phyloP scores from a whole-genome alignment of 2,329 filamentous ascomycete genomes.

The Botryotinia convoluta region DNA sequence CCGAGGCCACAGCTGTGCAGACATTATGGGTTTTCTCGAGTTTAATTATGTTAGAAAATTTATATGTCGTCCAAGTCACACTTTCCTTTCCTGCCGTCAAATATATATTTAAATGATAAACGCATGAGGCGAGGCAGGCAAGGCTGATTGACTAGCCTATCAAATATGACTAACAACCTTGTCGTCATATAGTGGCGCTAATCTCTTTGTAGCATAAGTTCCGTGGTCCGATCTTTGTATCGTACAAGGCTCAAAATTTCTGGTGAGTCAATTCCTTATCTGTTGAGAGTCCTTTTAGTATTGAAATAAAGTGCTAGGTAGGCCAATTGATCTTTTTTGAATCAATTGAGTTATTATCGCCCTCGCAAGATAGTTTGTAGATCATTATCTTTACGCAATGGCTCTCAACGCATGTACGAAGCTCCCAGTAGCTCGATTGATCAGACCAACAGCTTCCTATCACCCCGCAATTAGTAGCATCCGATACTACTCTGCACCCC shows the following conservation, averaged over 20 bases:
- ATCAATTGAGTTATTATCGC: background rate
- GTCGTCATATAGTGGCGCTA: background rate
- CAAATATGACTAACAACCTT: background rate
- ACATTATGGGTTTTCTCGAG: background rate
- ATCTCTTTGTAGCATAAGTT: slow-evolving; percentile 6
- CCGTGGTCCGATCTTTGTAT: slow-evolving; percentile 13
- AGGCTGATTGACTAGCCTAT: slow-evolving; percentile 12
- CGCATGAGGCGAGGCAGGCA: background rate
- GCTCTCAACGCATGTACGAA: slow-evolving; percentile 31
- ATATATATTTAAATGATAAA: background rate
- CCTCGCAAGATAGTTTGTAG: background rate
- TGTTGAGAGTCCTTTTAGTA: background rate
- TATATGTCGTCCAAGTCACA: background rate
- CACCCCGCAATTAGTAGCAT: slow-evolving; percentile 20
- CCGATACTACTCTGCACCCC: slow-evolving; percentile 58
- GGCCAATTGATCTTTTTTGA: background rate
- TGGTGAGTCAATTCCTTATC: slow-evolving; percentile 19
- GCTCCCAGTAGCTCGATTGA: slow-evolving; percentile 29
- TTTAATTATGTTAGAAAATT: background rate
- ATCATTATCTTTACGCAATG: slow-evolving; percentile 28
- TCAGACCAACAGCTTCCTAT: slow-evolving; percentile 30
- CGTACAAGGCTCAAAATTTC: slow-evolving; percentile 6
- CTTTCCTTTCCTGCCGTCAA: background rate
- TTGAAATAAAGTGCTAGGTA: slow-evolving; percentile 6
- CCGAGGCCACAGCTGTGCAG: slow-evolving; percentile 30